Conservation (phyloP, 2,329 filamentous ascomycete species). For the Colletotrichum salicis region DNA sequence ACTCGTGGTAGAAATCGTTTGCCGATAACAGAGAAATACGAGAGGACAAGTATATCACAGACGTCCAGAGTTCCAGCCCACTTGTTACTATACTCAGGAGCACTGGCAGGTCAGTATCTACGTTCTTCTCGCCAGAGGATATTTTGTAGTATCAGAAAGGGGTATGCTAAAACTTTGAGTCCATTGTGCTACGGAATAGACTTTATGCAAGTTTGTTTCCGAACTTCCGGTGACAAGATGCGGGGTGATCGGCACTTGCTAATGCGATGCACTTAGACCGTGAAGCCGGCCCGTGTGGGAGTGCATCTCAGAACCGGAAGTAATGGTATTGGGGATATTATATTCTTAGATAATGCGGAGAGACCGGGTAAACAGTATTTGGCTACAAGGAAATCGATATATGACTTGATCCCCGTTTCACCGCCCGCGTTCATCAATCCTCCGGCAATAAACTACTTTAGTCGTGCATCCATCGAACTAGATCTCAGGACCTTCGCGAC, state of each 20-base stretch:
- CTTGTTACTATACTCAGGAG: too few relatives aligned
- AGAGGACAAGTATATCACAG: too few relatives aligned
- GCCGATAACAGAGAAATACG: too few relatives aligned
- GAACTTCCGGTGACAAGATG: background rate
- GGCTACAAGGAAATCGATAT: background rate
- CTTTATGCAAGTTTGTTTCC: background rate
- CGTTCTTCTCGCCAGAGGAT: too few relatives aligned
- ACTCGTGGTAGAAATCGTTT: too few relatives aligned
- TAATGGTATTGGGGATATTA: background rate
- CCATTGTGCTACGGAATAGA: background rate
- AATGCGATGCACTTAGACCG: background rate
- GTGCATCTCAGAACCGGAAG: background rate
- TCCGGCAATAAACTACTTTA: too few relatives aligned
- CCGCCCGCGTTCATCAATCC: too few relatives aligned
- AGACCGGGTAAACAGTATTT: background rate
- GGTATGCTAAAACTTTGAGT: background rate
- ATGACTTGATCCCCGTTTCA: background rate
- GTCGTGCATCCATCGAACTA: too few relatives aligned
- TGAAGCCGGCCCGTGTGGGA: background rate
- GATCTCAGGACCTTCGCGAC: too few relatives aligned
- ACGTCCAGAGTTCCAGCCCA: too few relatives aligned
- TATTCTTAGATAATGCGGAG: background rate
- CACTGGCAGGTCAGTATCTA: too few relatives aligned
- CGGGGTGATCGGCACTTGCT: background rate
- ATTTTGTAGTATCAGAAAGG: too few relatives aligned